Base-by-base conservation (phyloP, 352 stramenopile genomes). In the Phytopythium boreale region DNA sequence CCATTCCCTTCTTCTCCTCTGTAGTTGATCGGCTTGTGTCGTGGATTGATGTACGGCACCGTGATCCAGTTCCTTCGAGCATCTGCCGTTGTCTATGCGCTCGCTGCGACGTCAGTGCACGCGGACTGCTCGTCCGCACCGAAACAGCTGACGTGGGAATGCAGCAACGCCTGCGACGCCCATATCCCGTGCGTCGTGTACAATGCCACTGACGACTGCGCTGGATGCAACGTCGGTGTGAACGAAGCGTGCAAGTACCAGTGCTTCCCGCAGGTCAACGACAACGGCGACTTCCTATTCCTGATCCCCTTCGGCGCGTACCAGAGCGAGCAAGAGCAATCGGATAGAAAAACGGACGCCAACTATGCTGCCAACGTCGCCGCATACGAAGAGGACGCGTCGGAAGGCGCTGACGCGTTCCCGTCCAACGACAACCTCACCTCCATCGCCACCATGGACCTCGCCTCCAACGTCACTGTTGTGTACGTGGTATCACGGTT, bases 361-460 rank as follows among this genome's bases (percentile, higher is more conserved):
- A 46, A n/a, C 15, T 46, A 46, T 10, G 39, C 11, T n/a, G 39
- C 39, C 12, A 12, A 5, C 2, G 7, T 49, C 20, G 43, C 8
- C 19, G 43, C 12, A n/a, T 49, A 49, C 20, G 43, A 49, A 12
- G 19, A 8, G 20, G 4, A 49, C 19, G 20, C 44, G 44, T 51
- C 44, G 7, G 20, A 29, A 4, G 44, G 44, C 8, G 44, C 44
- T 0, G n/a, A 51, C n/a, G 44, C 44, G 20, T 51, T 51, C 44
- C 44, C 44, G n/a, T 29, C 44, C 44, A 51, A 51, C 44, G n/a
- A 51, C n/a, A 51, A 51, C 44, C 44, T 51, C 4, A 51, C 44
- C n/a, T 51, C 44, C 34, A 63, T 90, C 39, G 75, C 51, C 1
- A 77, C 70, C 12, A 64, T 90, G 69, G 76, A 89, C 52, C 46